A percentile compares a stretch with the other conserved stretches of the same genome.
These are phyloP conservation scores for Amoeboaphelidium protococcarum DNA, from an alignment of 371 early-diverging fungal genomes.

Conservation along the genomic window DNA sequence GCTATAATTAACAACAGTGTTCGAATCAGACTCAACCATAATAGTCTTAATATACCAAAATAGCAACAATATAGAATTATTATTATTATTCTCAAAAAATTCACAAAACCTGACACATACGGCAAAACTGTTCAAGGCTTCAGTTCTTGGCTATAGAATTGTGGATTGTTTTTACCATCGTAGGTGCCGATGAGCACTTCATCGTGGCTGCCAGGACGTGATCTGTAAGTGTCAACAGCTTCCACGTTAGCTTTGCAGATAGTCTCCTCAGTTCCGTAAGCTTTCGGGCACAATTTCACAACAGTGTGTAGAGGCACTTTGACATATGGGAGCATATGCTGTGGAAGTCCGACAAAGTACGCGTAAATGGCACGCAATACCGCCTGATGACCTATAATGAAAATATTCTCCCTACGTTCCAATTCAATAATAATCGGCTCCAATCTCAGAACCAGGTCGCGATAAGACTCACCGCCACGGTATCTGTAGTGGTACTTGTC, in stretches of 20 bases:
- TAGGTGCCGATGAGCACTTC: too few relatives aligned
- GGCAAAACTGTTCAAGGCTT: too few relatives aligned
- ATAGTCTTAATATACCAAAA: too few relatives aligned
- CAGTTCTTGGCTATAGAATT: too few relatives aligned
- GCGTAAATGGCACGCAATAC: slow-evolving; percentile 42
- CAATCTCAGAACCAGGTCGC: slow-evolving; percentile 23
- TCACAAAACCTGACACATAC: too few relatives aligned
- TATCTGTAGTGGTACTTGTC: slow-evolving; percentile 15
- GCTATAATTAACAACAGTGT: too few relatives aligned
- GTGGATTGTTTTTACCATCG: too few relatives aligned
- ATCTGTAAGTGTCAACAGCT: slow-evolving; percentile 1
- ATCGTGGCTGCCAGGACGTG: background rate
- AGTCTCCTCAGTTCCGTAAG: slow-evolving; percentile 57
- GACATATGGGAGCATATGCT: slow-evolving; percentile 31
- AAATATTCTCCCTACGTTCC: slow-evolving; percentile 35
- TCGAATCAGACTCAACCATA: too few relatives aligned
- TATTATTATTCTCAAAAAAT: too few relatives aligned
- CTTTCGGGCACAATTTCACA: slow-evolving; percentile 35
- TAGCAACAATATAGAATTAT: too few relatives aligned
- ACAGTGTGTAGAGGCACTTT: slow-evolving; percentile 27
- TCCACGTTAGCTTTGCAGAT: background rate
- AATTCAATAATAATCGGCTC: slow-evolving; percentile 55
- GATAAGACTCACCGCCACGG: slow-evolving; percentile 73
- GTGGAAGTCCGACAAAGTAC: slow-evolving; percentile 39
- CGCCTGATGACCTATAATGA: slow-evolving; percentile 39